Conservation (phyloP, 495 filamentous ascomycete species). For the Cairneyella variabilis region DNA sequence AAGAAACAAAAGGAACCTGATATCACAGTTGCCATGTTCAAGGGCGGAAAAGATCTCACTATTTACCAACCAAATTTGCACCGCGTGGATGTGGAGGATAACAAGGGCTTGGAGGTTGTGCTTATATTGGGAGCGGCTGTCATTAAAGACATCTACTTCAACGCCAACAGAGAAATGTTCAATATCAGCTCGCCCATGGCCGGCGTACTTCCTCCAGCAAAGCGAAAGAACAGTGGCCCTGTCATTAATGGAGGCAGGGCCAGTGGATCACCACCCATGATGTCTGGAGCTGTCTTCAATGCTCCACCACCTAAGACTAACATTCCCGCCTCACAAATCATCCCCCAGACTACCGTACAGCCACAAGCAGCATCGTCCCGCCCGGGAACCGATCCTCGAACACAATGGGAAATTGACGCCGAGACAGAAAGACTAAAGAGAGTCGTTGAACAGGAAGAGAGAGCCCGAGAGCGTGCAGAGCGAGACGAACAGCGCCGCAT, state of each 20-base stretch:
- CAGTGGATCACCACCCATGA: slow-evolving; percentile 15
- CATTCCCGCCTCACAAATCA: slow-evolving; percentile 18
- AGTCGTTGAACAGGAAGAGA: slow-evolving; percentile 50
- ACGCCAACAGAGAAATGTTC: slow-evolving; percentile 65
- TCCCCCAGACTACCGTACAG: slow-evolving; percentile 9
- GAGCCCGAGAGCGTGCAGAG: slow-evolving; percentile 50
- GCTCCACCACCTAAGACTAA: neutral
- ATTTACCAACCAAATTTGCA: slow-evolving; percentile 90
- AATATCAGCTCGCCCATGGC: slow-evolving; percentile 52
- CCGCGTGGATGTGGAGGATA: slow-evolving; percentile 88
- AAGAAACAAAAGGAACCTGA: slow-evolving; percentile 86
- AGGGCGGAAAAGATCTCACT: slow-evolving; percentile 53
- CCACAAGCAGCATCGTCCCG: slow-evolving; percentile 17
- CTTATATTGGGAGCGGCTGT: slow-evolving; percentile 77
- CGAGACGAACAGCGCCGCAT: slow-evolving; percentile 63
- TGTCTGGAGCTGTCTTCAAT: slow-evolving; percentile 18
- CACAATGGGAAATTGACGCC: slow-evolving; percentile 56
- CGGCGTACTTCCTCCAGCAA: neutral
- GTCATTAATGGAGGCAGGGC: slow-evolving; percentile 21
- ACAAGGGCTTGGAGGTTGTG: slow-evolving; percentile 86
- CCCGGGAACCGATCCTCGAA: slow-evolving; percentile 42
- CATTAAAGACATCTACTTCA: slow-evolving; percentile 83
- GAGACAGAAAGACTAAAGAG: slow-evolving; percentile 60
- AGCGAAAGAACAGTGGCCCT: slow-evolving; percentile 25
- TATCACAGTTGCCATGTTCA: slow-evolving; percentile 85